Evolutionary conservation across 1,284 basidiomycete genomes (phyloP).

Genomic region (Rhodotorula glutinis): DNA sequence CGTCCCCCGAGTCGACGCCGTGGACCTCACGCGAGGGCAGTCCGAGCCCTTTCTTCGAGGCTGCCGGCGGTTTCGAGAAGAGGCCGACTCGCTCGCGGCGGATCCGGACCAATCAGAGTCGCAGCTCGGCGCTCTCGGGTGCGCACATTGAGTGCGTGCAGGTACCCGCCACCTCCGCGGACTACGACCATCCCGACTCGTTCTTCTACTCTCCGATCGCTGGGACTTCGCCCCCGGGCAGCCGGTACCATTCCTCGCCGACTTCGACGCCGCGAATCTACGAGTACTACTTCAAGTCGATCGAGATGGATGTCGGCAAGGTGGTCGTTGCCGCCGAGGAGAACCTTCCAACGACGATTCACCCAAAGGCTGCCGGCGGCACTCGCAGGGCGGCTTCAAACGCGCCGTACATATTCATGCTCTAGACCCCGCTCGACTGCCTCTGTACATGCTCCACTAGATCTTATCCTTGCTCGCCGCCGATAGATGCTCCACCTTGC

Average conservation of each 20-base stretch:
- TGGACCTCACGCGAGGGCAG: constrained; percentile 1
- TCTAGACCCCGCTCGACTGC: too few relatives aligned
- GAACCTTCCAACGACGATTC: background rate
- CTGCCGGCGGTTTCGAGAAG: background rate
- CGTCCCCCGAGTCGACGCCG: background rate
- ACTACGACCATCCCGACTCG: background rate
- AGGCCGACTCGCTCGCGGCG: background rate
- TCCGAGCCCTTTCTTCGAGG: background rate
- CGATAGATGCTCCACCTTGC: background rate
- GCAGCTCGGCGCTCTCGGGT: constrained; percentile 12
- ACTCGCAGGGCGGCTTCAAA: background rate
- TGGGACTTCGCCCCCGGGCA: background rate
- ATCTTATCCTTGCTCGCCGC: background rate
- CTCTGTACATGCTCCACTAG: background rate
- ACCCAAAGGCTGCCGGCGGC: background rate
- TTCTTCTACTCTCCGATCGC: background rate
- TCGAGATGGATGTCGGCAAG: constrained; percentile 28
- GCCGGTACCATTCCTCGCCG: background rate
- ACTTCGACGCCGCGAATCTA: constrained; percentile 1
- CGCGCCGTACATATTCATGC: background rate
- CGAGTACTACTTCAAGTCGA: constrained; percentile 16
- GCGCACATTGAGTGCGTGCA: constrained; percentile 21
- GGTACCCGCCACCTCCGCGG: background rate
- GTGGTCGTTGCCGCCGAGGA: constrained; percentile 22
- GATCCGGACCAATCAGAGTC: background rate